phyloP scores from a whole-genome alignment of 1,284 basidiomycete genomes.

The Sporisorium sorghi region DNA sequence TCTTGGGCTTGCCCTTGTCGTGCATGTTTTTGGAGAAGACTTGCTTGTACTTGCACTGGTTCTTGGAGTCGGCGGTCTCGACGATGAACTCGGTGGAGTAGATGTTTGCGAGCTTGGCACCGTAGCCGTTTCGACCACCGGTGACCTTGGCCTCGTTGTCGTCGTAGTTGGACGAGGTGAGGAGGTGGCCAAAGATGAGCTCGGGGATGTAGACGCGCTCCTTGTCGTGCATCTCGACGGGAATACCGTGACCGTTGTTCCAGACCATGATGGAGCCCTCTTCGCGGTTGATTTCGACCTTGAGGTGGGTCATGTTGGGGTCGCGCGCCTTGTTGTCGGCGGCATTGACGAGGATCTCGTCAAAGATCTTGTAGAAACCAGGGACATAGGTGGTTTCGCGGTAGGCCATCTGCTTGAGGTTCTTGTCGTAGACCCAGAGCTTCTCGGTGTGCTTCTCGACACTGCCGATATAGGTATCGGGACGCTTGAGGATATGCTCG shows the following conservation, averaged over 20 bases:
- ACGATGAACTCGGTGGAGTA: constrained; percentile 97
- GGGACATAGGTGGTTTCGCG: constrained; percentile 90
- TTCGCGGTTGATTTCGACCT: constrained; percentile 80
- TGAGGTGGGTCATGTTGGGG: constrained; percentile 65
- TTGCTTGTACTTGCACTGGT: constrained; percentile 92
- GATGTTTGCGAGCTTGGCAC: constrained; percentile 95
- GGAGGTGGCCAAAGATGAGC: constrained; percentile 94
- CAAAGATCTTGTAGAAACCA: constrained; percentile 99
- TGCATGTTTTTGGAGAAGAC: constrained; percentile 95
- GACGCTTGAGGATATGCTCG: constrained; percentile 94
- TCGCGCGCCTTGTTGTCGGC: constrained; percentile 91
- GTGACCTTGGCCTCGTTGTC: constrained; percentile 99
- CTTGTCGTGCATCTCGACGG: constrained; percentile 89
- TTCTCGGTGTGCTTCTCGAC: constrained; percentile 67
- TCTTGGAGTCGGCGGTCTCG: constrained; percentile 92
- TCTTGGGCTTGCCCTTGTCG: constrained; percentile 83
- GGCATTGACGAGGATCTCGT: constrained; percentile 99
- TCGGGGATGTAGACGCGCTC: constrained; percentile 97
- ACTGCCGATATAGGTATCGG: constrained; percentile 92
- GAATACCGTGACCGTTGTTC: constrained; percentile 97
- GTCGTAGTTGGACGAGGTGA: constrained; percentile 97
- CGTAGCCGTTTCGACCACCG: constrained; percentile 97
- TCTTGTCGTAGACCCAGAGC: constrained; percentile 67
- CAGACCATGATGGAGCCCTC: constrained; percentile 88
- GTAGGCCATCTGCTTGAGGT: constrained; percentile 64